Percentiles rank a stretch among this genome's conserved stretches.
phyloP scores from a whole-genome alignment of 2,329 filamentous ascomycete genomes.

The Epichloe elymi region DNA sequence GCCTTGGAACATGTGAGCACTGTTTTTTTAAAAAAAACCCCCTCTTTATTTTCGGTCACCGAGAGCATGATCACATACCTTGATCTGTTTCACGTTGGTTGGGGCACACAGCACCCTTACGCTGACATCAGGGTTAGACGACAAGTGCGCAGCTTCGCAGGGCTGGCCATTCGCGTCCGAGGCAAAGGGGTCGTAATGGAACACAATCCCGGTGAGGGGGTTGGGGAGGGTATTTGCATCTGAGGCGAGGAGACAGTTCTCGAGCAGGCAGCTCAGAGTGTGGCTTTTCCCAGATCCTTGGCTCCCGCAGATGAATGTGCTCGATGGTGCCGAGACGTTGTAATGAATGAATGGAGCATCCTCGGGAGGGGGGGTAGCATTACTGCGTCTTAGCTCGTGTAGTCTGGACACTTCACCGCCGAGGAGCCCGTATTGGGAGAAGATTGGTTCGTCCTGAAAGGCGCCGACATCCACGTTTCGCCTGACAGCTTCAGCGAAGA shows the following conservation, averaged over 20 bases:
- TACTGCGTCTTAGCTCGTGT: background rate
- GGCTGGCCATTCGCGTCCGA: slow-evolving; percentile 33
- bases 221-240: slow-evolving; percentile 30
- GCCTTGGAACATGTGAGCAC: background rate
- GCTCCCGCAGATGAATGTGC: slow-evolving; percentile 50
- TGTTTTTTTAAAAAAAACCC: background rate
- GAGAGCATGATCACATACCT: slow-evolving; percentile 9
- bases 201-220: slow-evolving; percentile 47
- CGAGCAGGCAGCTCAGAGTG: slow-evolving; percentile 40
- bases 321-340: slow-evolving; percentile 38
- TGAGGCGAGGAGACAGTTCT: slow-evolving; percentile 40
- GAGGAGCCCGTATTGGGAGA: slow-evolving; percentile 12
- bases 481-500: slow-evolving; percentile 10
- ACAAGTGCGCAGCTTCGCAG: slow-evolving; percentile 47
- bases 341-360: slow-evolving; percentile 25
- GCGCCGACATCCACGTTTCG: background rate
- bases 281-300: slow-evolving; percentile 54
- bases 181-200: slow-evolving; percentile 49
- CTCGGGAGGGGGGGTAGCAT: background rate
- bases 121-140: slow-evolving; percentile 26
- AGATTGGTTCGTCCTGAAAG: background rate
- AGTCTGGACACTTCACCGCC: slow-evolving; percentile 6
- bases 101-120: slow-evolving; percentile 42
- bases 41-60: background rate
- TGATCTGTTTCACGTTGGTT: slow-evolving; percentile 33